These are phyloP conservation scores for Barnettozyma siamensis DNA, from an alignment of 805 yeast genomes.

Conservation along the genomic window DNA sequence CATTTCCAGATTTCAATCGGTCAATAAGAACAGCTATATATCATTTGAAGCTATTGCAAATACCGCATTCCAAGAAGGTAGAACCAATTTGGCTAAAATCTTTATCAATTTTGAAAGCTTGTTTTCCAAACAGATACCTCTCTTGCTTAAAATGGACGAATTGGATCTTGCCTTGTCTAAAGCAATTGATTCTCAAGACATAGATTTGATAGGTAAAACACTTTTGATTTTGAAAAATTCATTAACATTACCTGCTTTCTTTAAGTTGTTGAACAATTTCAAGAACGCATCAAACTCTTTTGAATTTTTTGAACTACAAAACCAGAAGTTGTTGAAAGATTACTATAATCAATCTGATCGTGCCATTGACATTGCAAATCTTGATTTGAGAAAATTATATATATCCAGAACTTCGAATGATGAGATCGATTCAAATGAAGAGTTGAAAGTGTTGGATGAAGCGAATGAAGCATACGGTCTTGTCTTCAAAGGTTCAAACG, in stretches of 20 bases:
- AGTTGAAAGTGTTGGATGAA: conserved; percentile 23
- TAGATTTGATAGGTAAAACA: conserved; percentile 53
- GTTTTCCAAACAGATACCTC: conserved; percentile 53
- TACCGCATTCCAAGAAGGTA: conserved; percentile 76
- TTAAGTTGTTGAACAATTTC: conserved; percentile 51
- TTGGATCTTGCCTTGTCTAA: conserved; percentile 61
- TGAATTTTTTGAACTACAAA: conserved; percentile 29
- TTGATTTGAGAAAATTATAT: conserved; percentile 27
- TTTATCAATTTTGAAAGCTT: conserved; percentile 61
- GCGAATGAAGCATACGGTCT: conserved; percentile 28
- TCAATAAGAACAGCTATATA: conserved; percentile 32
- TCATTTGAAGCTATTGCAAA: conserved; percentile 56
- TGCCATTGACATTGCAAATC: conserved; percentile 39
- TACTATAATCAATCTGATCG: conserved; percentile 63
- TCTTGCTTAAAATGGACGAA: conserved; percentile 67
- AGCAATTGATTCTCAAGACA: conserved; percentile 37
- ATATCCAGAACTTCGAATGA: conserved; percentile 3
- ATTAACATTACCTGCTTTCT: conserved; percentile 60
- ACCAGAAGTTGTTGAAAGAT: conserved; percentile 40
- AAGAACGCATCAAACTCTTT: conserved; percentile 32
- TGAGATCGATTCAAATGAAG: conserved; percentile 17
- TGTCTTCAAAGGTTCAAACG: conserved; percentile 29
- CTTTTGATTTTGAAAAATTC: conserved; percentile 47
- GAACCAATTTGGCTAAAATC: conserved; percentile 58
- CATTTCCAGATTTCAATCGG: conserved; percentile 35